phyloP scores from a whole-genome alignment of 2,329 filamentous ascomycete species.

The Monosporascus sp. region DNA sequence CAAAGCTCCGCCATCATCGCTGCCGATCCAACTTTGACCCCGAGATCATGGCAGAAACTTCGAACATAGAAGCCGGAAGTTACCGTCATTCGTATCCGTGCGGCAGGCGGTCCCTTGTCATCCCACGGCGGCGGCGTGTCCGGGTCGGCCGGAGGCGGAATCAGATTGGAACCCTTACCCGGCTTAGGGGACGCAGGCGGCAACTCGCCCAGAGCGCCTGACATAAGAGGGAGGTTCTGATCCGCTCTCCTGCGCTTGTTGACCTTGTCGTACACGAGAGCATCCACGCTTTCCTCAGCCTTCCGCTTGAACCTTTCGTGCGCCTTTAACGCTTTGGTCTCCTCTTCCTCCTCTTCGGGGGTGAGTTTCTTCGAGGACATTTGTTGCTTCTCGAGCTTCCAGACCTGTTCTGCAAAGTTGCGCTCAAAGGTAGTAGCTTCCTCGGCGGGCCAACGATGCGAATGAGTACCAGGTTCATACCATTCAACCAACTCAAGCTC shows the following conservation, averaged over 20 bases:
- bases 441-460: constrained; percentile 71
- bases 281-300: constrained; percentile 53
- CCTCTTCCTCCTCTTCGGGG: constrained; percentile 49
- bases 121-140: constrained; percentile 51
- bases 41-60: constrained; percentile 87
- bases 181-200: constrained; percentile 35
- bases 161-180: constrained; percentile 47
- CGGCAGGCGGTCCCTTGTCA: constrained; percentile 66
- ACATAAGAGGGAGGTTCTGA: constrained; percentile 46
- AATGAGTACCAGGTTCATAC: constrained; percentile 74
- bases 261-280: constrained; percentile 47
- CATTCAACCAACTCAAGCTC: constrained; percentile 81
- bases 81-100: constrained; percentile 81
- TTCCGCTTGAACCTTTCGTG: constrained; percentile 53
- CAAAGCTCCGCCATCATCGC: constrained; percentile 82
- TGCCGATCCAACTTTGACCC: constrained; percentile 72
- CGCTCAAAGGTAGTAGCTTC: constrained; percentile 74
- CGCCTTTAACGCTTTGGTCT: constrained; percentile 48
- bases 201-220: constrained; percentile 48
- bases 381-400: constrained; percentile 55
- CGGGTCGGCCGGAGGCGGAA: constrained; percentile 41
- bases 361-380: constrained; percentile 43
- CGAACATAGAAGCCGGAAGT: constrained; percentile 96
- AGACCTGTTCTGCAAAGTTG: constrained; percentile 67
- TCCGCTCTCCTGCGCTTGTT: constrained; percentile 31